These are phyloP conservation scores for Hemisphaericaspora xylanilytica DNA, from an alignment of 1,139 yeast species.

Conservation along the genomic window DNA sequence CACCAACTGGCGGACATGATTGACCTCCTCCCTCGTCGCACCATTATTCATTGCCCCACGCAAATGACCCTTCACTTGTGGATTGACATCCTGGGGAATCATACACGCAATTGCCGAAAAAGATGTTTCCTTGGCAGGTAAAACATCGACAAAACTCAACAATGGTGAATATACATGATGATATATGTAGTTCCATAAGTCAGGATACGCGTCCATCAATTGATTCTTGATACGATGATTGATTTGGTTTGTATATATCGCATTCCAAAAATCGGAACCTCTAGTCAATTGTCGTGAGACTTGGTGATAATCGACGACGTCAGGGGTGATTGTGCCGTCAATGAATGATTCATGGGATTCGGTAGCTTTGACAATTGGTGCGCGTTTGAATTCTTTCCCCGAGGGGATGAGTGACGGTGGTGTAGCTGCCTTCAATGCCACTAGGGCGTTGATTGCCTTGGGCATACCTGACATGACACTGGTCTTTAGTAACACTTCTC, in stretches of 20 bases:
- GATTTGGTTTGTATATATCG: conserved; percentile 68
- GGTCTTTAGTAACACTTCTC: conserved; percentile 76
- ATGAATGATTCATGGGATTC: not conserved
- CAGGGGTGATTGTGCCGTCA: conserved; percentile 39
- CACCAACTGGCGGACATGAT: conserved; percentile 57
- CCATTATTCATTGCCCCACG: conserved; percentile 83
- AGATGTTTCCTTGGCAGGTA: conserved; percentile 70
- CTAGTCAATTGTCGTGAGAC: conserved; percentile 35
- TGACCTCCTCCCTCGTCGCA: conserved; percentile 60
- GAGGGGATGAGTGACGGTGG: conserved; percentile 45
- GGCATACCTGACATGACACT: conserved; percentile 86
- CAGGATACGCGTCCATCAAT: conserved; percentile 75
- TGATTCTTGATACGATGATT: conserved; percentile 65
- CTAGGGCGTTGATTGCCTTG: conserved; percentile 74
- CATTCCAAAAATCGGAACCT: conserved; percentile 69
- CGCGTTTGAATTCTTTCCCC: conserved; percentile 23
- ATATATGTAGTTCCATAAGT: conserved; percentile 70
- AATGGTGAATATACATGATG: conserved; percentile 80
- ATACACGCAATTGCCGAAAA: conserved; percentile 73
- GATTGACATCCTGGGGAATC: conserved; percentile 90
- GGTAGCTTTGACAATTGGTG: conserved; percentile 22
- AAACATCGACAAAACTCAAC: conserved; percentile 62
- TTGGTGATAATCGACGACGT: conserved; percentile 29
- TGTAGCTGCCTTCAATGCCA: conserved; percentile 59
- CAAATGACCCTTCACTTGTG: conserved; percentile 86